A percentile compares a stretch with the other conserved stretches of the same genome.
phyloP scores from a whole-genome alignment of 805 yeast genomes.

The Candida parachauliodes region DNA sequence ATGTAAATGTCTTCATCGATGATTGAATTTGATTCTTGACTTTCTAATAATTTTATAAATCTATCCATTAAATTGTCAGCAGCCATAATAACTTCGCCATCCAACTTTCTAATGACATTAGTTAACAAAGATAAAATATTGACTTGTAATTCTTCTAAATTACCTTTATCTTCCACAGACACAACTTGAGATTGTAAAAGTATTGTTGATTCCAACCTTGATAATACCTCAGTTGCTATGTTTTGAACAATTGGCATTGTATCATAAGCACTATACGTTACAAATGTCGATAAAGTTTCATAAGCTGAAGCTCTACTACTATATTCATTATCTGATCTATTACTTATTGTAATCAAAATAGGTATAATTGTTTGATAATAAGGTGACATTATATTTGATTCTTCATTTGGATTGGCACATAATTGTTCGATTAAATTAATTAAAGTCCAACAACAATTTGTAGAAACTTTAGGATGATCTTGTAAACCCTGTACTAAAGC shows the following conservation, averaged over 20 bases:
- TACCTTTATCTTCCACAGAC: slow-evolving; percentile 66
- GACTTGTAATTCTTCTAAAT: slow-evolving; percentile 84
- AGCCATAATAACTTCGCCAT: slow-evolving; percentile 57
- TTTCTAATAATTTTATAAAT: slow-evolving; percentile 63
- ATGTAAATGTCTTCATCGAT: slow-evolving; percentile 94
- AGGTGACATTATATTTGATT: slow-evolving; percentile 65
- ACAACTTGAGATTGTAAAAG: slow-evolving; percentile 51
- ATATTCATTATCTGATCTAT: slow-evolving; percentile 75
- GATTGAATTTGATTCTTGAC: slow-evolving; percentile 59
- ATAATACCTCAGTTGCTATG: slow-evolving; percentile 71
- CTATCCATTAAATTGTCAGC: slow-evolving; percentile 84
- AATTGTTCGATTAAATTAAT: slow-evolving; percentile 89
- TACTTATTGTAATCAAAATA: slow-evolving; percentile 64
- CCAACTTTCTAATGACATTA: slow-evolving; percentile 78
- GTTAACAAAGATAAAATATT: slow-evolving; percentile 77
- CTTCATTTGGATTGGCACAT: slow-evolving; percentile 47
- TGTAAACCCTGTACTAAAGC: slow-evolving; percentile 78
- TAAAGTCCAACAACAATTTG: slow-evolving; percentile 98
- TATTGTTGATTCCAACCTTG: slow-evolving; percentile 69
- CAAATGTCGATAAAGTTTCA: slow-evolving; percentile 84
- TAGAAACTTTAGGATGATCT: slow-evolving; percentile 89
- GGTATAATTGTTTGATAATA: slow-evolving; percentile 71
- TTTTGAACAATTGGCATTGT: slow-evolving; percentile 65
- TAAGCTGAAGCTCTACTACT: slow-evolving; percentile 94
- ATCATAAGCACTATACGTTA: slow-evolving; percentile 67